A percentile compares a stretch with the other conserved stretches of the same genome.
These are phyloP conservation scores for Davidsoniella neocaledoniae DNA, from an alignment of 2,329 filamentous ascomycete species.

Conservation along the genomic window DNA sequence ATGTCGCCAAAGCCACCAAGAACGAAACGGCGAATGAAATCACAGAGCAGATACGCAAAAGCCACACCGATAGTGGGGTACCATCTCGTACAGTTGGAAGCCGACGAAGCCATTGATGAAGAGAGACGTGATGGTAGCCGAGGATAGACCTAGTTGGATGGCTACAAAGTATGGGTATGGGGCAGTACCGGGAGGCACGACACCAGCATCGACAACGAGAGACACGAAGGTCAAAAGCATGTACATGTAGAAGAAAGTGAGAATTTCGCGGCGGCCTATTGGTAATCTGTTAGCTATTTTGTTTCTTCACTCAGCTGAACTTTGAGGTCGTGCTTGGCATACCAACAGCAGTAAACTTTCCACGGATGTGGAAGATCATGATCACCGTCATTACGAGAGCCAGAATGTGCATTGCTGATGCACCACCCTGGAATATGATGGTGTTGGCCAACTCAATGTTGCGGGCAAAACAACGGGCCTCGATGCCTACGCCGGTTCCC, in stretches of 20 bases:
- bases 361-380: constrained; percentile 93
- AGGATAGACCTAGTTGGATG: constrained; percentile 68
- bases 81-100: constrained; percentile 96
- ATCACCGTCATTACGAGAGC: constrained; percentile 85
- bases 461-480: constrained; percentile 80
- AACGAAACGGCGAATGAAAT: constrained; percentile 76
- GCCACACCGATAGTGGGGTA: constrained; percentile 83
- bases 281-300: constrained; percentile 1
- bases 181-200: constrained; percentile 64
- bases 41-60: constrained; percentile 61
- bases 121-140: constrained; percentile 72
- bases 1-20: constrained; percentile 76
- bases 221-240: constrained; percentile 79
- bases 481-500: constrained; percentile 55
- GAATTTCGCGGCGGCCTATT: constrained; percentile 48
- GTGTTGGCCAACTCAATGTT: constrained; percentile 96
- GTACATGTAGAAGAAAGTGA: constrained; percentile 94
- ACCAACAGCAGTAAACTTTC: constrained; percentile 97
- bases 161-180: constrained; percentile 87
- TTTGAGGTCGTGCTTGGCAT: constrained; percentile 21
- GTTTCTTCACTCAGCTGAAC: not conserved
- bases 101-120: constrained; percentile 97
- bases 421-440: constrained; percentile 89
- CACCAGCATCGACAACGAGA: constrained; percentile 80
- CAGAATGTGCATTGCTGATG: constrained; percentile 81